Evolutionary conservation across 768 basidiomycete genomes (phyloP), one percentile per base, ranked within the genome.

Genomic region (Boletus speciosus): DNA sequence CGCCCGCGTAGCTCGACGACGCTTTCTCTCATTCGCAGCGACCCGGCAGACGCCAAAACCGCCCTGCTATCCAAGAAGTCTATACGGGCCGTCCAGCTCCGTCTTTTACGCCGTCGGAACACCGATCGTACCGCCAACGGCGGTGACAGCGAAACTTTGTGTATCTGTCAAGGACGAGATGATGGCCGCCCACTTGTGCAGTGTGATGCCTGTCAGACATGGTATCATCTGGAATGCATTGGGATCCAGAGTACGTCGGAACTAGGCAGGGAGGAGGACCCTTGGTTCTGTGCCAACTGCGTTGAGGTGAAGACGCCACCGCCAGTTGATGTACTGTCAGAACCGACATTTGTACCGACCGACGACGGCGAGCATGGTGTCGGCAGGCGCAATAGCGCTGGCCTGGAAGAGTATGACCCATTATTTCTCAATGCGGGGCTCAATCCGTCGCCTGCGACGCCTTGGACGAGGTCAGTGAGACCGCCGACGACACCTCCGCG

Each of bases 181-280:
- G 86, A 90, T 54, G 89, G 85, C 4, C 74, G 85, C n/a, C 80
- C 83, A 54, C 76, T 89, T 43, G 91, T 93, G 32, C 90, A 91
- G 62, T 93, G 90, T 60, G 90, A 93, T 61, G 76, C 78, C 5
- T 93, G 90, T 67, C 76, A 81, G 65, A 84, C 76, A 15, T 93
- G 90, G 90, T 92, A 87, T 65, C 90, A 93, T 69, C 76, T 90
- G 32, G 72, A 81, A 41, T 93, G 90, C 68, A 84, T 93, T 36
- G 90, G 88, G 48, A 86, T 93, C 60, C 72, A 71, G 48, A 78
- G 76, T 60, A 77, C 82, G 34, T 70, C 77, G 11, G 83, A 90
- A 48, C 74, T 92, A 15, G 90, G 88, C 7, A 79, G 71, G 46
- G 88, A 89, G 63, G 87, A 90, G 61, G 88, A 90, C 60, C 82